phyloP scores from a whole-genome alignment of 176 grass and related monocot genomes.

The Carex kokanica region DNA sequence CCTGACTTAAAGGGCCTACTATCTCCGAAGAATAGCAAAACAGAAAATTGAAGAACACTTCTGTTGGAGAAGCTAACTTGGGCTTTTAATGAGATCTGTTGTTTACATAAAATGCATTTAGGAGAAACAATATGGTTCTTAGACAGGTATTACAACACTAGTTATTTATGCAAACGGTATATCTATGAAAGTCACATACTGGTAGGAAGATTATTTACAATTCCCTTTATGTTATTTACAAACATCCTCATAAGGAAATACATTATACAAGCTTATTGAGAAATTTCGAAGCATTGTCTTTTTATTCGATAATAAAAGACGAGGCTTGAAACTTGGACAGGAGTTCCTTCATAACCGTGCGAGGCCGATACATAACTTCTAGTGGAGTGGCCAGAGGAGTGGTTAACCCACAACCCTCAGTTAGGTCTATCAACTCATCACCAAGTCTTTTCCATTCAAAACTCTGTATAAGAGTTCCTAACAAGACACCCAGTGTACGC shows the following conservation, averaged over 20 bases:
- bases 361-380: constrained; percentile 13
- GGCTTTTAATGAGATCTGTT: no score
- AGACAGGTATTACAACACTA: no score
- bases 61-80: no score
- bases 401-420: constrained; percentile 16
- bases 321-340: background rate
- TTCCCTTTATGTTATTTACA: no score
- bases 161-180: background rate
- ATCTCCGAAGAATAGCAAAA: no score
- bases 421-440: constrained; percentile 23
- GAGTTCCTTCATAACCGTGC: background rate
- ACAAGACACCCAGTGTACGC: constrained; percentile 21
- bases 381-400: constrained; percentile 15
- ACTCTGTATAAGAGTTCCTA: constrained; percentile 32
- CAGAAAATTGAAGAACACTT: no score
- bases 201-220: background rate
- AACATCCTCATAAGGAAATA: no score
- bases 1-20: no score
- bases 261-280: no score
- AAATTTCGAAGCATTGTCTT: background rate
- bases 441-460: constrained; percentile 29
- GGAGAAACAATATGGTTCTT: no score
- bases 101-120: no score
- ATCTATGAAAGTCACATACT: background rate
- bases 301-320: background rate